Evolutionary conservation across 352 stramenopile species (phyloP), one percentile per base, ranked within the genome.

Genomic region (Phytophthora tentaculata): DNA sequence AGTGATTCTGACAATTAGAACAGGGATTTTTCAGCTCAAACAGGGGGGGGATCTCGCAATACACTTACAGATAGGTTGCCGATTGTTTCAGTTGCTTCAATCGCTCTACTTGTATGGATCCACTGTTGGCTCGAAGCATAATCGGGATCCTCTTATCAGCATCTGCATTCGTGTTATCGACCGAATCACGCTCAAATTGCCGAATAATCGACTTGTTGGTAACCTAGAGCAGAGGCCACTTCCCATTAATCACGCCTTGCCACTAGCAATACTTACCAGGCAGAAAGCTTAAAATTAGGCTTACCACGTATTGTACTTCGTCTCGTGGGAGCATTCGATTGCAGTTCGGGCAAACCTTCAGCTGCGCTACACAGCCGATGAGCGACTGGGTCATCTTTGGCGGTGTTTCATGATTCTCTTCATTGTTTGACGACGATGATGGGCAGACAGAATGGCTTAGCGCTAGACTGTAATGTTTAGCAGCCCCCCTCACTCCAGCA

Each of bases 261-360:
- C n/a, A 44, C 44, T 14, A 16, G 28, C 29, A 50, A 43, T 12
- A 20, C 17, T 14, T 26, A 20, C 17, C 2, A 19, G 41, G 20
- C 52, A 55, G 43, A 14, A n/a, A n/a, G n/a, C n/a, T n/a, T 23
- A 13, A 29, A 41, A 2, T 10, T 57, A 20, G 13, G 19, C 61
- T 52, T 70, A 88, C 77, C 74, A 88, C 24, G 48, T 74, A 88
- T 17, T 83, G 64, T 10, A 88, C 68, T 60, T 86, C 56, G 29
- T 68, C 67, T 49, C 77, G 58, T 22, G 74, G 73, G 2, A 88
- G 50, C 49, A 73, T 63, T 56, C 64, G 64, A 26, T 73, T 71
- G 61, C 79, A 88, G 10, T 72, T 79, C 12, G 73, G 75, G 29
- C 77, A 88, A 23, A 69, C 26, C 50, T 83, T 83, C 16, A 83